These are phyloP conservation scores for Pichia occidentalis DNA, from an alignment of 805 yeast species.

Conservation along the genomic window DNA sequence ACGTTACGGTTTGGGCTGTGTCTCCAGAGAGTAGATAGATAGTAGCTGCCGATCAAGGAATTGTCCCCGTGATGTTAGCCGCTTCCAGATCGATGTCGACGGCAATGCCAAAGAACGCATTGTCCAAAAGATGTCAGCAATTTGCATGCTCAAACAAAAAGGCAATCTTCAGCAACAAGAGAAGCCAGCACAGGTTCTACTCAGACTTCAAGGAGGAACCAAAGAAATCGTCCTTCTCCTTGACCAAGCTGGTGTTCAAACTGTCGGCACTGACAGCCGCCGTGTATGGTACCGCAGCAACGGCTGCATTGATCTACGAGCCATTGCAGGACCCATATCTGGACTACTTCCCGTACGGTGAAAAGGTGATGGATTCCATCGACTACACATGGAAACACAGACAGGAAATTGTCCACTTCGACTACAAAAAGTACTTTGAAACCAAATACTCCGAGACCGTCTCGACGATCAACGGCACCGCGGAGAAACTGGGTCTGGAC, in stretches of 20 bases:
- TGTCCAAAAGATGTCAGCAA: constrained; percentile 12
- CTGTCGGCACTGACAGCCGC: constrained; percentile 22
- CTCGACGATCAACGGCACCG: constrained; percentile 8
- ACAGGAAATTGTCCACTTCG: constrained; percentile 19
- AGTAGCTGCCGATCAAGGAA: no score
- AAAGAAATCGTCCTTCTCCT: constrained; percentile 19
- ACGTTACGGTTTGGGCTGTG: no score
- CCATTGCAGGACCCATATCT: constrained; percentile 55
- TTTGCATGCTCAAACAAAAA: constrained; percentile 17
- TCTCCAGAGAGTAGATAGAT: no score
- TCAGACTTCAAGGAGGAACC: constrained; percentile 4
- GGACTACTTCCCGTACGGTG: constrained; percentile 61
- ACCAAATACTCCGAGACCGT: constrained; percentile 6
- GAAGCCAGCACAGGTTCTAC: constrained; percentile 12
- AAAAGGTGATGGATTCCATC: constrained; percentile 41
- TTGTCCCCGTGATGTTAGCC: no score
- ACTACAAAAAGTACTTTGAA: constrained; percentile 8
- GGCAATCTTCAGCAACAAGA: constrained; percentile 4
- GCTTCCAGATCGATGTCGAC: constrained; percentile 11
- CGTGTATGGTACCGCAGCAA: constrained; percentile 55
- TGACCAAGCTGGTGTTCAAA: constrained; percentile 24
- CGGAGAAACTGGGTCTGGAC: constrained; percentile 33
- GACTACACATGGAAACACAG: constrained; percentile 33
- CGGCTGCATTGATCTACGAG: constrained; percentile 48
- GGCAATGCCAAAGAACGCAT: constrained; percentile 10